Percentiles rank a stretch among this genome's conserved stretches.
phyloP scores from a whole-genome alignment of 345 rosid genomes.

The Hypericum androsaemum region DNA sequence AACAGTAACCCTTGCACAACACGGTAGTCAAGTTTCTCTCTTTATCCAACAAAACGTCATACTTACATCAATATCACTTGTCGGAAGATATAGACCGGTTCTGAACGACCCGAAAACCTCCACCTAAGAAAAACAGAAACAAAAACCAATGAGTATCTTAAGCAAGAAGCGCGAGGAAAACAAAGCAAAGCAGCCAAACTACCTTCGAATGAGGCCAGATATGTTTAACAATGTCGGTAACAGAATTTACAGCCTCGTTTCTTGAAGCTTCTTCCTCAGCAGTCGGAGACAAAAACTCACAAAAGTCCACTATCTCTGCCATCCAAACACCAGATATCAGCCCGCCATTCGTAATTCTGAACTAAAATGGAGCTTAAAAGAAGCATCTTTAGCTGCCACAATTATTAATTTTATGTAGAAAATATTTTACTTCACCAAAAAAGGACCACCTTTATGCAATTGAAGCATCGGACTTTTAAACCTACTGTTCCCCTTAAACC shows the following conservation, averaged over 20 bases:
- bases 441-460: conserved; percentile 64
- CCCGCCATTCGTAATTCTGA: neutral
- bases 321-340: conserved; percentile 8
- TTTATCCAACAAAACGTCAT: neutral
- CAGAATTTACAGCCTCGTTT: conserved; percentile 44
- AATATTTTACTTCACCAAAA: no score
- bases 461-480: conserved; percentile 85
- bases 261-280: conserved; percentile 59
- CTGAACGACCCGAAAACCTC: conserved; percentile 82
- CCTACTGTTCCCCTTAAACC: conserved; percentile 63
- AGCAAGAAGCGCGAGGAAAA: neutral
- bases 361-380: neutral
- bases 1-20: neutral
- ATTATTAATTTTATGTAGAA: no score
- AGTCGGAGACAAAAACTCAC: conserved; percentile 79
- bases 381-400: no score
- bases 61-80: conserved; percentile 94
- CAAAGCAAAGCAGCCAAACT: neutral
- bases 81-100: conserved; percentile 87
- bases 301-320: conserved; percentile 79
- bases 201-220: conserved; percentile 92
- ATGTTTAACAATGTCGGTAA: conserved; percentile 57
- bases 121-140: conserved; percentile 34
- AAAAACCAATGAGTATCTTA: neutral
- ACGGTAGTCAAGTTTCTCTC: conserved; percentile 1